A percentile compares a stretch with the other conserved stretches of the same genome.
Evolutionary conservation across 805 yeast species (phyloP).

Genomic region (Candida chilensis): DNA sequence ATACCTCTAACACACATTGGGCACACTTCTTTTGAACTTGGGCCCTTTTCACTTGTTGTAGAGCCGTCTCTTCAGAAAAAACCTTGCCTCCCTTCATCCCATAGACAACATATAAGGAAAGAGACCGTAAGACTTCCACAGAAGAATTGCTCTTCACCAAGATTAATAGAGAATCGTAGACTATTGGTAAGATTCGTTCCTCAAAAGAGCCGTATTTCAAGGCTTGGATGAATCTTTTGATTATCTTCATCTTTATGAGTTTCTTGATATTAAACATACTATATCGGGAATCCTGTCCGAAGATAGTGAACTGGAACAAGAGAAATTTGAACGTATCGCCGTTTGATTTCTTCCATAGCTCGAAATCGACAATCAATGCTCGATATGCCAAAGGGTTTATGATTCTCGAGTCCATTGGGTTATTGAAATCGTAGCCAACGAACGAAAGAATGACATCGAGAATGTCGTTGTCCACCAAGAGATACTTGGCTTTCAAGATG

Average conservation of each 20-base stretch:
- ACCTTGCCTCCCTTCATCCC: slow-evolving; percentile 23
- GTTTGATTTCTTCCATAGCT: slow-evolving; percentile 33
- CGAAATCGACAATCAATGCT: slow-evolving; percentile 52
- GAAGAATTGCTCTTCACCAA: slow-evolving; percentile 39
- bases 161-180: slow-evolving; percentile 26
- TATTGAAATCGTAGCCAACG: slow-evolving; percentile 45
- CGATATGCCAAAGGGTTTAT: slow-evolving; percentile 49
- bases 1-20: slow-evolving; percentile 20
- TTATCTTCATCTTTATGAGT: slow-evolving; percentile 40
- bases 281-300: slow-evolving; percentile 44
- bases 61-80: slow-evolving; percentile 1
- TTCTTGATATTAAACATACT: slow-evolving; percentile 41
- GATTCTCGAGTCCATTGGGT: slow-evolving; percentile 49
- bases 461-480: slow-evolving; percentile 26
- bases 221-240: slow-evolving; percentile 39
- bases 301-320: slow-evolving; percentile 47
- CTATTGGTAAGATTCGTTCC: slow-evolving; percentile 20
- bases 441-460: slow-evolving; percentile 38
- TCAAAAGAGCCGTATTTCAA: slow-evolving; percentile 31
- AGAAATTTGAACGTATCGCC: slow-evolving; percentile 36
- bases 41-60: neutral
- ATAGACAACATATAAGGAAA: slow-evolving; percentile 43
- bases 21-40: slow-evolving; percentile 16
- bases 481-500: slow-evolving; percentile 37
- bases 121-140: slow-evolving; percentile 41